Evolutionary conservation across 371 early-diverging fungal genomes (phyloP).

Genomic region (Mortierella sp.): DNA sequence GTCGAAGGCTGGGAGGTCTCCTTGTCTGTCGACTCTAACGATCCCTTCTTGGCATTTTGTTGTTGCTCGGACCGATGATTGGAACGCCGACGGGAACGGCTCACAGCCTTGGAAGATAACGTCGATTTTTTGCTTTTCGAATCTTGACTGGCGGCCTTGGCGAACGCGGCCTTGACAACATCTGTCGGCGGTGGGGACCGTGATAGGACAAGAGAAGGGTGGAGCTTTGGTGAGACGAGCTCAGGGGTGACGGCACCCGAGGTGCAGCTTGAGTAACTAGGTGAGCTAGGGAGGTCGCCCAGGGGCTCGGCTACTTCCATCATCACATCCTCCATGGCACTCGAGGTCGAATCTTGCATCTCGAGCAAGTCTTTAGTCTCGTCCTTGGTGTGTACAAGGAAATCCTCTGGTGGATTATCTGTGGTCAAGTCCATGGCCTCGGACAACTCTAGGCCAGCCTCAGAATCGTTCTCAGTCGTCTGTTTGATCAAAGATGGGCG

Average conservation of each 20-base stretch:
- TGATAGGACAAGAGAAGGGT: not conserved
- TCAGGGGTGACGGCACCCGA: constrained; percentile 38
- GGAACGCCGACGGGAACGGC: constrained; percentile 11
- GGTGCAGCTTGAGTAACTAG: constrained; percentile 13
- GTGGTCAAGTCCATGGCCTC: too few species aligned
- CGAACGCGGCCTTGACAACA: constrained; percentile 18
- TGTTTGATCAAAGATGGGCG: constrained; percentile 23
- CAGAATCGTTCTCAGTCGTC: not conserved
- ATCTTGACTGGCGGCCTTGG: constrained; percentile 6
- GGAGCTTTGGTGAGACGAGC: constrained; percentile 22
- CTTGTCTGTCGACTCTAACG: constrained; percentile 4
- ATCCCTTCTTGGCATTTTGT: not conserved
- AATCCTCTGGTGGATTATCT: too few species aligned
- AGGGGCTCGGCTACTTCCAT: constrained; percentile 29
- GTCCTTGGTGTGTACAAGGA: too few species aligned
- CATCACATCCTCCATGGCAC: constrained; percentile 13
- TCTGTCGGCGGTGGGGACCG: constrained; percentile 5
- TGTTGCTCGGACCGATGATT: constrained; percentile 15
- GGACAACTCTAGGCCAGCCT: too few species aligned
- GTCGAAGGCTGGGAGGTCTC: not conserved
- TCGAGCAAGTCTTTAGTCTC: too few species aligned
- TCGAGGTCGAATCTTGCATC: constrained; percentile 1
- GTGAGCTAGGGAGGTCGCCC: constrained; percentile 17
- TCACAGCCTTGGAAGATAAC: not conserved
- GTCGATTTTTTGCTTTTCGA: constrained; percentile 4